Evolutionary conservation across 305 asterid species (phyloP).

Genomic region (Ajuga reptans): DNA sequence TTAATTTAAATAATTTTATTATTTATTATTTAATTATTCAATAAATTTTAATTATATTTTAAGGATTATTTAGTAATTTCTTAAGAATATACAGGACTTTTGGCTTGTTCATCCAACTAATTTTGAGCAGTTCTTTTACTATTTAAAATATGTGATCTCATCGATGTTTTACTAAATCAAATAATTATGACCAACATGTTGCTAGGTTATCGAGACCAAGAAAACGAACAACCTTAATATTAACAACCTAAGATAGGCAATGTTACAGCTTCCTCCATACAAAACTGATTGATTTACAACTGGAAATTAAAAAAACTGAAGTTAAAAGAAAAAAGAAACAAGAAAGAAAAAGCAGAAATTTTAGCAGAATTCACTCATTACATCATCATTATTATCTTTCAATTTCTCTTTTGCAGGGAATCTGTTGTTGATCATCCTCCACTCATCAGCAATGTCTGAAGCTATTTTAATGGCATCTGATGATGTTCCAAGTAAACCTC

Average conservation of each 20-base stretch:
- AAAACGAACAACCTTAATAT: too few relatives aligned
- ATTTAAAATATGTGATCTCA: too few relatives aligned
- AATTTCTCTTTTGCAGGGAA: neutral
- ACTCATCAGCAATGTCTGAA: conserved; percentile 45
- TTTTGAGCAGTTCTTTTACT: too few relatives aligned
- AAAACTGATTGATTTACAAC: conserved; percentile 48
- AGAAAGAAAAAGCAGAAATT: neutral
- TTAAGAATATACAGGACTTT: too few relatives aligned
- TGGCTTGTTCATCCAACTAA: too few relatives aligned
- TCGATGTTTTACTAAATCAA: too few relatives aligned
- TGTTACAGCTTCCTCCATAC: conserved; percentile 11
- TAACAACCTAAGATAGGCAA: neutral
- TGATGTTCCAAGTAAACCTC: conserved; percentile 80
- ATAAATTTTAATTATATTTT: too few relatives aligned
- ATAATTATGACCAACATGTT: too few relatives aligned
- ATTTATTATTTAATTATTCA: too few relatives aligned
- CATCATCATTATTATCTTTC: neutral
- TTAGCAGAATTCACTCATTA: neutral
- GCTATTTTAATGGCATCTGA: conserved; percentile 69
- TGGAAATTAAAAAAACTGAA: neutral
- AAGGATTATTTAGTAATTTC: too few relatives aligned
- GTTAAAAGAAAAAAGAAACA: neutral
- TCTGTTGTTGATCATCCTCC: conserved; percentile 36
- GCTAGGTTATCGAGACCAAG: too few relatives aligned
- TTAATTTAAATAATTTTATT: too few relatives aligned